A percentile compares a stretch with the other conserved stretches of the same genome.
Evolutionary conservation across 2,329 filamentous ascomycete genomes (phyloP).

Genomic region (Thielaviopsis punctulata): DNA sequence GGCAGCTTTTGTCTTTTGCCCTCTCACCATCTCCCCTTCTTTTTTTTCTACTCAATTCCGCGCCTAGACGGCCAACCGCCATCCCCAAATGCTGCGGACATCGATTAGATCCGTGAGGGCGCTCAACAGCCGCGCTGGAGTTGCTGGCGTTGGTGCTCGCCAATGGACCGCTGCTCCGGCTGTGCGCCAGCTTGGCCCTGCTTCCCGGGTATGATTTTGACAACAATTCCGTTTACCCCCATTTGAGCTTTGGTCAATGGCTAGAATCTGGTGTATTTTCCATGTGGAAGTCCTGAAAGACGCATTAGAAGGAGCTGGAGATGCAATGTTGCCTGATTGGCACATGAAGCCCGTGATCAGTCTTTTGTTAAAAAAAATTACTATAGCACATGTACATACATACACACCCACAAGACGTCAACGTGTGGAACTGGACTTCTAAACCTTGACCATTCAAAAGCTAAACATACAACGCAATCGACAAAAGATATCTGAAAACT

Average conservation of each 20-base stretch:
- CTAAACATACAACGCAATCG: background rate
- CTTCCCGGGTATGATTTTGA: constrained; percentile 6
- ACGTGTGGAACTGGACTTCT: background rate
- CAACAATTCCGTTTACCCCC: constrained; percentile 6
- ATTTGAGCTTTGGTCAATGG: constrained; percentile 12
- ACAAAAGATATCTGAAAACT: background rate
- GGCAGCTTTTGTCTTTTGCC: background rate
- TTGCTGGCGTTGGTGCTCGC: constrained; percentile 33
- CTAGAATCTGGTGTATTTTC: background rate
- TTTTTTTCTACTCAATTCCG: constrained; percentile 14
- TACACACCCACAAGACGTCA: background rate
- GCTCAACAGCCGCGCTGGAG: constrained; percentile 20
- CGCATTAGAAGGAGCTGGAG: background rate
- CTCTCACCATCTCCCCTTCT: constrained; percentile 3
- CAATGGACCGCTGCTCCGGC: constrained; percentile 23
- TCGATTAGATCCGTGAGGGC: constrained; percentile 48
- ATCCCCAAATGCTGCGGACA: constrained; percentile 43
- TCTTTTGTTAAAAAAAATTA: background rate
- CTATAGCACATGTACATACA: background rate
- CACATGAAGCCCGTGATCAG: constrained; percentile 15
- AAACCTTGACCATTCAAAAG: too few relatives aligned
- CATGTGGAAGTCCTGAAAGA: background rate
- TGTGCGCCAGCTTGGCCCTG: constrained; percentile 9
- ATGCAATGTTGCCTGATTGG: constrained; percentile 6
- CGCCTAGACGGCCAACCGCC: constrained; percentile 23